phyloP scores from a whole-genome alignment of 352 stramenopile species.

The Phytophthora pistaciae region DNA sequence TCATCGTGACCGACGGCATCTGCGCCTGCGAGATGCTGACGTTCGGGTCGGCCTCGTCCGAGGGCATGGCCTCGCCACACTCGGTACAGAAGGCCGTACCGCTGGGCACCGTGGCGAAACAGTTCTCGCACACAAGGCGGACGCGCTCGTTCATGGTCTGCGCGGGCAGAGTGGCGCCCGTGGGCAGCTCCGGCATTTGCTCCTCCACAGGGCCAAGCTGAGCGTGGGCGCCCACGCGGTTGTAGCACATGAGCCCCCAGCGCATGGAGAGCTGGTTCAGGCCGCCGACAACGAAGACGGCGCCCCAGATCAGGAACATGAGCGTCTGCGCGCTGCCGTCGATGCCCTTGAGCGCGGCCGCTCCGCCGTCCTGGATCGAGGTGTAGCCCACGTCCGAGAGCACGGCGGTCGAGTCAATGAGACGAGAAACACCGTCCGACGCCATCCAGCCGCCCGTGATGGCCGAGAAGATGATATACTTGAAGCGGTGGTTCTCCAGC shows the following conservation, averaged over 20 bases:
- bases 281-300: slow-evolving; percentile 61
- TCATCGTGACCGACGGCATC: slow-evolving; percentile 87
- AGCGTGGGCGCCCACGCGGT: slow-evolving; percentile 82
- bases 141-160: slow-evolving; percentile 69
- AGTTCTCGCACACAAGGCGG: slow-evolving; percentile 90
- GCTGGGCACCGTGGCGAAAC: slow-evolving; percentile 84
- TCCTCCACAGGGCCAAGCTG: slow-evolving; percentile 72
- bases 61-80: slow-evolving; percentile 88
- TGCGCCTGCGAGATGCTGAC: slow-evolving; percentile 90
- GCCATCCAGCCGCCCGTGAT: slow-evolving; percentile 83
- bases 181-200: slow-evolving; percentile 78
- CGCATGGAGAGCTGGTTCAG: slow-evolving; percentile 89
- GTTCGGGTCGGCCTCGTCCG: slow-evolving; percentile 75
- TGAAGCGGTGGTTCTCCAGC: slow-evolving; percentile 91
- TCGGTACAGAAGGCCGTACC: slow-evolving; percentile 91
- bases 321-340: slow-evolving; percentile 64
- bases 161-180: slow-evolving; percentile 67
- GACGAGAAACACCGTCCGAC: slow-evolving; percentile 75
- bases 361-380: slow-evolving; percentile 74
- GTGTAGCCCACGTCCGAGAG: slow-evolving; percentile 72
- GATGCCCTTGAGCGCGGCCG: slow-evolving; percentile 55
- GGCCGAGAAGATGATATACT: slow-evolving; percentile 86
- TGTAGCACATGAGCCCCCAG: slow-evolving; percentile 91
- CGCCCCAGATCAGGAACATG: slow-evolving; percentile 87
- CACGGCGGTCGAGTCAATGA: slow-evolving; percentile 63